A percentile compares a stretch with the other conserved stretches of the same genome.
Evolutionary conservation across 352 stramenopile species (phyloP).

Genomic region (Pythium aphanidermatum): DNA sequence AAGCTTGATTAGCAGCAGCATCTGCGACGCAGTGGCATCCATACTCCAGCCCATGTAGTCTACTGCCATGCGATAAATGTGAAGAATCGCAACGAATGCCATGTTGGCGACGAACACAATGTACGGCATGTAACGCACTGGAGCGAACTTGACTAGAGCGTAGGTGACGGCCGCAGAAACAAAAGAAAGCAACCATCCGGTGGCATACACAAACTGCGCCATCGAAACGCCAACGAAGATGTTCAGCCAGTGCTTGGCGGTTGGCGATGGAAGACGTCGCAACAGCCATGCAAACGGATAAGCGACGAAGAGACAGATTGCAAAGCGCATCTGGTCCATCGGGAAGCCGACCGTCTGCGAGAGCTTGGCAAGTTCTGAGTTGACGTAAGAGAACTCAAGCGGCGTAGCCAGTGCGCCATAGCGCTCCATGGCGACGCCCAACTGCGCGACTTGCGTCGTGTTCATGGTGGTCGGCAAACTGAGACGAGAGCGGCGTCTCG

Average conservation of each 20-base stretch:
- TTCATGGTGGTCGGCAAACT: not conserved
- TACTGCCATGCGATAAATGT: slow-evolving; percentile 95
- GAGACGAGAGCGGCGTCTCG: not conserved
- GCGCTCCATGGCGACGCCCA: slow-evolving; percentile 13
- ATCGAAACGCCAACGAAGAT: slow-evolving; percentile 89
- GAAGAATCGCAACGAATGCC: slow-evolving; percentile 86
- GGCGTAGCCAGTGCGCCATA: slow-evolving; percentile 50
- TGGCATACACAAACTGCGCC: slow-evolving; percentile 91
- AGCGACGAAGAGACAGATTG: slow-evolving; percentile 90
- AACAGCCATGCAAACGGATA: slow-evolving; percentile 92
- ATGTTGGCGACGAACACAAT: slow-evolving; percentile 95
- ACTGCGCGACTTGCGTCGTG: not conserved
- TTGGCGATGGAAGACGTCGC: slow-evolving; percentile 71
- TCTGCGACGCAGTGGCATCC: slow-evolving; percentile 86
- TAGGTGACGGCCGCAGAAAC: slow-evolving; percentile 90
- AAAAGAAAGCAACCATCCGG: slow-evolving; percentile 94
- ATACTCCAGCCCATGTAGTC: slow-evolving; percentile 93
- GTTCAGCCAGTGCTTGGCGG: slow-evolving; percentile 91
- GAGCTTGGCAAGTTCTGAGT: slow-evolving; percentile 39
- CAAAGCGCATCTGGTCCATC: slow-evolving; percentile 73
- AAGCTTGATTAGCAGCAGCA: slow-evolving; percentile 96
- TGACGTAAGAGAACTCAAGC: slow-evolving; percentile 43
- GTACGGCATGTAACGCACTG: slow-evolving; percentile 48
- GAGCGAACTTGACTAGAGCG: slow-evolving; percentile 68
- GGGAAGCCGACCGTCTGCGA: slow-evolving; percentile 34